Evolutionary conservation across 768 basidiomycete genomes (phyloP), one percentile per base, ranked within the genome.

Genomic region (Guyanaporus albipodus): DNA sequence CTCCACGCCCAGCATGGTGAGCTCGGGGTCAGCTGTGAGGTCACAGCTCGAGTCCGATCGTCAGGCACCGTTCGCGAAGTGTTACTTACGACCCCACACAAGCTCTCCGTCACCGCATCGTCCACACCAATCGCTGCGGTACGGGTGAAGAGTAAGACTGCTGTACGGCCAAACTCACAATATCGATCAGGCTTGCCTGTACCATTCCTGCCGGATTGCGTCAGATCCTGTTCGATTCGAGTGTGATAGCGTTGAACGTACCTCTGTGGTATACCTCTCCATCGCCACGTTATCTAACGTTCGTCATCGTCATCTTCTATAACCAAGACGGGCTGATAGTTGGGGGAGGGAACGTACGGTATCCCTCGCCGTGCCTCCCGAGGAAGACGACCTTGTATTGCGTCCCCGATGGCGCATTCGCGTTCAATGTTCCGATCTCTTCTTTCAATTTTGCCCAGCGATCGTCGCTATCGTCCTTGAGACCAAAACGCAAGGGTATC

Each of bases 281-380:
- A 83, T 79, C 0, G 74, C 87, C 3, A 85, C 74, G 49, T 90
- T 90, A 67, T 90, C 85, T 87, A 38, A 28, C 17, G n/a, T n/a
- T n/a, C 1, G 70, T 71, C 76, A 78, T 80, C 75, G 4, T 28
- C 23, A n/a, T 50, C 76, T 6, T 75, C 48, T 85, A 15, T 28
- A 24, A 34, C 10, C 12, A 23, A 19, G 8, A 29, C 19, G n/a
- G 4, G 8, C 35, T n/a, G 15, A 29, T 8, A 12, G 12, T 22
- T 27, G 18, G 12, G 6, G 26, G 8, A 26, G 26, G n/a, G 7
- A 27, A 68, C 83, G 54, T 62, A 87, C 86, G 86, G 55, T 73
- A 78, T 44, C 86, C 87, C 62, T 88, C 69, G 3, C 87, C 87
- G 50, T 91, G 88, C 49, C 87, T 71, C 2, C 77, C 78, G 3